phyloP scores from a whole-genome alignment of 2,329 filamentous ascomycete genomes.

The Ceratocystis colombiana region DNA sequence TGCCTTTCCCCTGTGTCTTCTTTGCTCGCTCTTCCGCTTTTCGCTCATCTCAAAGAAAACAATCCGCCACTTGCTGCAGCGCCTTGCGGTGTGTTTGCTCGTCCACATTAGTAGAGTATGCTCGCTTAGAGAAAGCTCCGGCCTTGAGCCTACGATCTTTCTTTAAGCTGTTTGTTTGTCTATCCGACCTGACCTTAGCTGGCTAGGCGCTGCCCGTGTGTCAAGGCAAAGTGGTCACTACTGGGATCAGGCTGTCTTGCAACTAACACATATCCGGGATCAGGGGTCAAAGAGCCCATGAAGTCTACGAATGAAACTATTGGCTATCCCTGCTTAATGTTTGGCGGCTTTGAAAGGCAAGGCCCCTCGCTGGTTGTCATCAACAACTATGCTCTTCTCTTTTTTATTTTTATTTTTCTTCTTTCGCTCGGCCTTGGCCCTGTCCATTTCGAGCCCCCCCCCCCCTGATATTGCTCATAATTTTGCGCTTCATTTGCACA shows the following conservation, averaged over 20 bases:
- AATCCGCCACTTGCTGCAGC: too few relatives aligned
- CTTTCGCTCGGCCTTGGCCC: too few relatives aligned
- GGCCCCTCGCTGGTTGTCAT: neutral
- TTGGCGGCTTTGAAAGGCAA: constrained; percentile 3
- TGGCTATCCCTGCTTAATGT: neutral
- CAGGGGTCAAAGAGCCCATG: neutral
- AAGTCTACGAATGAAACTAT: neutral
- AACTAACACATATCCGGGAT: neutral
- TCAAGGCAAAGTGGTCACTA: neutral
- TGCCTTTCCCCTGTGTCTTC: neutral
- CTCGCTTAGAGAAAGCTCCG: too few relatives aligned
- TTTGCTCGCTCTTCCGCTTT: constrained; percentile 18
- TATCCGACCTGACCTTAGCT: too few relatives aligned
- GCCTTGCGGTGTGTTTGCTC: too few relatives aligned
- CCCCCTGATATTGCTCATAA: neutral
- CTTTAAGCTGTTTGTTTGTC: too few relatives aligned
- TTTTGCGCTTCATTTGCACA: neutral
- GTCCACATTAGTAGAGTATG: too few relatives aligned
- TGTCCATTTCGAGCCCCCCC: too few relatives aligned
- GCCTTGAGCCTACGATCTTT: too few relatives aligned
- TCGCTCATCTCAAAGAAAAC: neutral
- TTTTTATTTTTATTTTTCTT: neutral
- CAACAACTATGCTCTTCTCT: neutral
- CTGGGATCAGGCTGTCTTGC: neutral
- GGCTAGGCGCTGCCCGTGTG: too few relatives aligned